Conservation (phyloP, 768 basidiomycete genomes). For the Leccinum imitatum region DNA sequence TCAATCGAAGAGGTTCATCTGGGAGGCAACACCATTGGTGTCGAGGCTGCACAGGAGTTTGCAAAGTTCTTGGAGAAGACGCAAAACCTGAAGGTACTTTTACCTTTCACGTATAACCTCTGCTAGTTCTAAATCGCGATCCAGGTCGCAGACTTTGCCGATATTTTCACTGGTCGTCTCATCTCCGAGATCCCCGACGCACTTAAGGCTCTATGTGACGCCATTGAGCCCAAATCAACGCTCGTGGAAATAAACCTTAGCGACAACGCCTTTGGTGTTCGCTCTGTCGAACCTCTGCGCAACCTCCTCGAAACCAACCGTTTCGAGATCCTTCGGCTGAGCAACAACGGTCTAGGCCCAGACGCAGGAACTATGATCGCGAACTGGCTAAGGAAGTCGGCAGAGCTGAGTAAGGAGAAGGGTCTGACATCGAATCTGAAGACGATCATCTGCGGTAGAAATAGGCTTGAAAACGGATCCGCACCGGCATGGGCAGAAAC, state of each 20-base stretch:
- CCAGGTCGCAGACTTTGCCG: conserved; percentile 92
- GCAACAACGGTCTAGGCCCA: conserved; percentile 96
- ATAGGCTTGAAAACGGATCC: conserved; percentile 91
- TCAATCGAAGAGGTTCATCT: conserved; percentile 85
- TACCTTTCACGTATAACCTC: background rate
- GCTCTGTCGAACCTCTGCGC: conserved; percentile 92
- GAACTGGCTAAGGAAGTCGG: conserved; percentile 77
- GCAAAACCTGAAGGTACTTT: conserved; percentile 60
- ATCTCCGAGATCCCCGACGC: conserved; percentile 94
- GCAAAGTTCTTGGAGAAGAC: conserved; percentile 76
- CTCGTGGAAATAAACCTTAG: conserved; percentile 88
- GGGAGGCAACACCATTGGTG: conserved; percentile 91
- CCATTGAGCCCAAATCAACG: conserved; percentile 75
- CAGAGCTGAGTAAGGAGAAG: conserved; percentile 60
- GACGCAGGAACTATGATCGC: conserved; percentile 86
- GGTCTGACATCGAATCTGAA: conserved; percentile 72
- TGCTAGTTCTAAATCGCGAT: conserved; percentile 8
- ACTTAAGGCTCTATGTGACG: conserved; percentile 83
- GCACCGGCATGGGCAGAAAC: conserved; percentile 84
- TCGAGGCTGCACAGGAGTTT: conserved; percentile 84
- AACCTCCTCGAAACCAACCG: conserved; percentile 84
- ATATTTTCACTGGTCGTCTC: conserved; percentile 96
- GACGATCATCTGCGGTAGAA: conserved; percentile 89
- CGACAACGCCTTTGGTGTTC: conserved; percentile 96
- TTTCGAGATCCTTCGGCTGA: conserved; percentile 78